phyloP scores from a whole-genome alignment of 78 protist genomes.

The Monocercomonoides exilis region DNA sequence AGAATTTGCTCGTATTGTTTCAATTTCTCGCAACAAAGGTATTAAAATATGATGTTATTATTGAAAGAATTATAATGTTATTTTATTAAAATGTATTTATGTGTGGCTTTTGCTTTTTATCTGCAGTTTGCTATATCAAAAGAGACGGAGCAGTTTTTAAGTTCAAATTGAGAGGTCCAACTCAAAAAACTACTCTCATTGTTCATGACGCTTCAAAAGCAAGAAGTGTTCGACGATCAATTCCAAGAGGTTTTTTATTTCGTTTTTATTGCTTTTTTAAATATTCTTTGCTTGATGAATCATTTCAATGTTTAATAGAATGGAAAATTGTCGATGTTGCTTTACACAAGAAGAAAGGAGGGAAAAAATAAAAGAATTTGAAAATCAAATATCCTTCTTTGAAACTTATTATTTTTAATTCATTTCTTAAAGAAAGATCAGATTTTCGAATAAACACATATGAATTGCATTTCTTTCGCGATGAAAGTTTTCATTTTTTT shows the following conservation, averaged over 20 bases:
- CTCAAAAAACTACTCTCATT: not conserved
- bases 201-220: not conserved
- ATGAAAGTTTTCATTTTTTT: no score
- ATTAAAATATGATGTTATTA: not conserved
- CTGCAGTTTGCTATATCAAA: not conserved
- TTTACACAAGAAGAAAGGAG: no score
- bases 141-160: not conserved
- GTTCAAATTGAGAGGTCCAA: not conserved
- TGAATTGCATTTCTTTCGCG: no score
- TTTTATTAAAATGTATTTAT: not conserved
- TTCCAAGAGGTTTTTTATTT: not conserved
- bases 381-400: no score
- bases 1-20: not conserved
- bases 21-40: not conserved
- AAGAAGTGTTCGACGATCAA: not conserved
- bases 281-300: no score
- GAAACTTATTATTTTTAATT: no score
- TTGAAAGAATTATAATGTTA: not conserved
- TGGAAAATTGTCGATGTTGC: no score
- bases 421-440: no score
- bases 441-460: no score
- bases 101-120: not conserved
- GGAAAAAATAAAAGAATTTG: no score
- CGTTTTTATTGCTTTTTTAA: no score
- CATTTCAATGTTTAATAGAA: no score